Conservation (phyloP, 2,329 filamentous ascomycete genomes). For the Colletotrichum cuscutae region DNA sequence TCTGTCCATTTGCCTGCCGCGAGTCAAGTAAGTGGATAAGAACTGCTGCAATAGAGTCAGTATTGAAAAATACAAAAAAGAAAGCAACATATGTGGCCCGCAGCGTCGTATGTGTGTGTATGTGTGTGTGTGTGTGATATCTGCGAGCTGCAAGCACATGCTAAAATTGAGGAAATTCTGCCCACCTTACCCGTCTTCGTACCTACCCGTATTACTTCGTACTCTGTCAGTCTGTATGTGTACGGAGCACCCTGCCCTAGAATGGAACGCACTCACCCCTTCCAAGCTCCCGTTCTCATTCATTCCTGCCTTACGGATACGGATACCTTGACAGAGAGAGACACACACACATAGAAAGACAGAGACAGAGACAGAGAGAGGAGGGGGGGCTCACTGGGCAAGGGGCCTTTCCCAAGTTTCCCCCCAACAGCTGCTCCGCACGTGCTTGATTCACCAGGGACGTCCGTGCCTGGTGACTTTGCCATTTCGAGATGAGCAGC, state of each 20-base stretch:
- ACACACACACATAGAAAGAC: too few species aligned
- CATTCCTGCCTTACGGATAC: neutral
- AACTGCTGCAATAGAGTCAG: neutral
- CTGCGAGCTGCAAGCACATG: neutral
- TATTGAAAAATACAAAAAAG: neutral
- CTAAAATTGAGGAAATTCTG: neutral
- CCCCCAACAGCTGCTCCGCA: constrained; percentile 13
- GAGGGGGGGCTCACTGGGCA: neutral
- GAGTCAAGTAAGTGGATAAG: neutral
- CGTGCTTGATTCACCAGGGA: constrained; percentile 20
- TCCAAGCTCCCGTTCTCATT: neutral
- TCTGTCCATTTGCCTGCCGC: neutral
- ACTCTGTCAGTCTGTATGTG: too few species aligned
- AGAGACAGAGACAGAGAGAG: too few species aligned
- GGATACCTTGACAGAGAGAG: too few species aligned
- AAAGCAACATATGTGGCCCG: neutral
- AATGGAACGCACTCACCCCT: neutral
- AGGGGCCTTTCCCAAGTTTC: neutral
- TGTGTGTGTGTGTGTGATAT: neutral
- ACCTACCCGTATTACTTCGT: neutral
- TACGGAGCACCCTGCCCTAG: neutral
- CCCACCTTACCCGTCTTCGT: neutral
- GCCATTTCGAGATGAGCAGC: constrained; percentile 4
- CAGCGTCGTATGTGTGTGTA: neutral
- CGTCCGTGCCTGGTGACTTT: constrained; percentile 20